Conservation (phyloP, 371 early-diverging fungal species). For the Mortierella sp. region DNA sequence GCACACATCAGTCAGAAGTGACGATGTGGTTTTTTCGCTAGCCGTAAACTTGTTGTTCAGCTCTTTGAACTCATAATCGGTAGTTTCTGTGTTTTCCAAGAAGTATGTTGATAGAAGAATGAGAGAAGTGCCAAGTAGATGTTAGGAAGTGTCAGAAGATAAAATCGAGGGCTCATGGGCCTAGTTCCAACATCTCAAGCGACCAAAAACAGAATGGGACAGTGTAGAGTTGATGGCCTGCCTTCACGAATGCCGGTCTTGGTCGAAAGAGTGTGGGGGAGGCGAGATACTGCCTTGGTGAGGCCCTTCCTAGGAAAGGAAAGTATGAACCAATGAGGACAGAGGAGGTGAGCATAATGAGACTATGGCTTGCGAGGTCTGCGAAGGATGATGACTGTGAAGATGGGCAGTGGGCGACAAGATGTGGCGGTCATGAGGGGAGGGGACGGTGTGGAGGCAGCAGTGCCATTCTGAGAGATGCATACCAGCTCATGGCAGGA, state of each 20-base stretch:
- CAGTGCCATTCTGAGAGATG: too few species aligned
- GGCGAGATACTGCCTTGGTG: slow-evolving; percentile 13
- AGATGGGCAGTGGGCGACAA: too few species aligned
- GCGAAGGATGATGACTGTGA: too few species aligned
- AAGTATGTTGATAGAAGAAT: neutral
- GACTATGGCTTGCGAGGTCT: neutral
- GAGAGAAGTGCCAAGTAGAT: slow-evolving; percentile 1
- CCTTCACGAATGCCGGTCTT: slow-evolving; percentile 9
- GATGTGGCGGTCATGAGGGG: too few species aligned
- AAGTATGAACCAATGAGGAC: neutral
- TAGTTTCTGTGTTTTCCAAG: slow-evolving; percentile 51
- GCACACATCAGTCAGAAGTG: slow-evolving; percentile 72
- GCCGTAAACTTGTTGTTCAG: slow-evolving; percentile 71
- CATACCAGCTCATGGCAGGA: too few species aligned
- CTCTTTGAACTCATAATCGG: slow-evolving; percentile 76
- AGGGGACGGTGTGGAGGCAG: too few species aligned
- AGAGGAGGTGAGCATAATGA: neutral
- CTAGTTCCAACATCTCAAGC: neutral
- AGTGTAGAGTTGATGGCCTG: neutral
- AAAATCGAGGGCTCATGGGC: neutral
- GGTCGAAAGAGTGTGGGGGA: slow-evolving; percentile 11
- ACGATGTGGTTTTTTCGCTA: slow-evolving; percentile 62
- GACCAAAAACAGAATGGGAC: neutral
- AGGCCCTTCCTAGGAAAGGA: slow-evolving; percentile 3
- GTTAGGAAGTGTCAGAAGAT: neutral